Base-by-base conservation (phyloP, 768 basidiomycete genomes). In the Kwoniella mangroviensis region DNA sequence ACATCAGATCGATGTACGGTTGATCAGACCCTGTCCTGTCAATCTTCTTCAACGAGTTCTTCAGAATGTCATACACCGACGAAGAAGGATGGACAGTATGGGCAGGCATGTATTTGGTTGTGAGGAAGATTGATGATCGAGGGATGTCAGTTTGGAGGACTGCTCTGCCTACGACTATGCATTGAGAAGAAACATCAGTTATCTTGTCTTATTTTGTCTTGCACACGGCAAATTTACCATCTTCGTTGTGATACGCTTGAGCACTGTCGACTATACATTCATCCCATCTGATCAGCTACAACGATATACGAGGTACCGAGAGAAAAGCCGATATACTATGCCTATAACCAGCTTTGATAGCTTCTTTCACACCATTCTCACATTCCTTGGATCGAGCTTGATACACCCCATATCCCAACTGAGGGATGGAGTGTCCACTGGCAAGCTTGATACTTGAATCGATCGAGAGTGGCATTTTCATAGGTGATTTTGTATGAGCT, bases 391-490 rank as follows among this genome's bases (percentile, higher is more conserved):
- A 73, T 40, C 74, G 56, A 15, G 75, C 69, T 71, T 83, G 74
- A 63, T 82, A 84, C 13, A 84, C 83, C 22, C 84, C 84, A 51
- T 81, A 81, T 4, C 83, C 84, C 4, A 84, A 70, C 12, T 74
- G 71, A 4, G 84, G 84, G 15, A 84, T 73, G n/a, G 62, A 45
- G 22, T 56, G 57, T 1, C 82, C 81, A 17, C 54, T 71, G 12
- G 70, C 58, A 7, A 81, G 72, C 62, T 75, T 79, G 69, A 81
- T 58, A 7, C 73, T 75, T 19, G 60, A 49, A 21, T 70, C 43
- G 26, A 75, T 24, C 2, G 66, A 57, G 49, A 75, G 60, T 17
- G 52, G 24, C 64, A 71, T 71, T 17, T 34, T 70, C 17, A 26
- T 64, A 34, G 26, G 53, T n/a, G 41, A 19, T 63, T 62, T 7